Conservation (phyloP, 2,329 filamentous ascomycete genomes). For the Tolypocladium cylindrosporum region DNA sequence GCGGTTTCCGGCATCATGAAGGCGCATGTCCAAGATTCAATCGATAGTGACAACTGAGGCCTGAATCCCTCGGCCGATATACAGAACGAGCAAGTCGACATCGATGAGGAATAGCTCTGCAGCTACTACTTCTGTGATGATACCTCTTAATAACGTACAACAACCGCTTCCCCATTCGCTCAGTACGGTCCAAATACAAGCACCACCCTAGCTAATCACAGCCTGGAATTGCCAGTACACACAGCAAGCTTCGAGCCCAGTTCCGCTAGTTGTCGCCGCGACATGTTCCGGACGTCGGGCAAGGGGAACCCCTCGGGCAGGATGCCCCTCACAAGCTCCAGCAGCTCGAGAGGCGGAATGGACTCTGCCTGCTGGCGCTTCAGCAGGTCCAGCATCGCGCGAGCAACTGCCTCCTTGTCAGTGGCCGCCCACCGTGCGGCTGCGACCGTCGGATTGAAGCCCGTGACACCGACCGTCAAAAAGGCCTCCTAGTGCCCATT, state of each 20-base stretch:
- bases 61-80: neutral
- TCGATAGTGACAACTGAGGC: neutral
- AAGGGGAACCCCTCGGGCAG: neutral
- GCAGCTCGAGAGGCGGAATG: neutral
- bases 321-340: neutral
- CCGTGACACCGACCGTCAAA: constrained; percentile 2
- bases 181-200: neutral
- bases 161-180: neutral
- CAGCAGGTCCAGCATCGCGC: neutral
- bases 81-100: neutral
- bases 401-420: neutral
- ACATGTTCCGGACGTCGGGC: neutral
- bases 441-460: neutral
- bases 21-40: neutral
- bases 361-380: neutral
- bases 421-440: neutral
- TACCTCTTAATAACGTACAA: neutral
- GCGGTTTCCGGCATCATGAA: neutral
- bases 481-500: constrained; percentile 33
- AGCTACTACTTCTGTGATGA: neutral
- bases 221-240: neutral
- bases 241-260: neutral
- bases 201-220: too few relatives aligned
- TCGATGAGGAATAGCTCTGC: neutral
- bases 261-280: neutral